phyloP scores from a whole-genome alignment of 148 eudicot species.

The Selenicereus undatus region DNA sequence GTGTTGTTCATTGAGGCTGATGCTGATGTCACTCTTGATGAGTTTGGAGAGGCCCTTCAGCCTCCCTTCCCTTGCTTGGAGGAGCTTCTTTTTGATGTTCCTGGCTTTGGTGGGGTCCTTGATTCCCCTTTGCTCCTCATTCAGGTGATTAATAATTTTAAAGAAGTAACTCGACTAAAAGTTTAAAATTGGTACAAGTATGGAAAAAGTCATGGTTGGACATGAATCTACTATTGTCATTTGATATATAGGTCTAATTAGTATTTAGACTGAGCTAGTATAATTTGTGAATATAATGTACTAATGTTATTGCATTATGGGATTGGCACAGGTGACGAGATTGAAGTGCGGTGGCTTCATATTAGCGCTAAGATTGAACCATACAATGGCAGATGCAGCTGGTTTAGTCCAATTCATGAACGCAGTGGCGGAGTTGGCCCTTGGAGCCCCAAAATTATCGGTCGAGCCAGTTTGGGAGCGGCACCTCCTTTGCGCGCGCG shows the following conservation, averaged over 20 bases:
- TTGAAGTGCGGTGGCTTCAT: conserved; percentile 34
- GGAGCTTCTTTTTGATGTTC: conserved; percentile 25
- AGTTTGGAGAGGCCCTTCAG: conserved; percentile 25
- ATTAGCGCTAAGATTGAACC: conserved; percentile 28
- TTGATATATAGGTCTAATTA: too few relatives aligned
- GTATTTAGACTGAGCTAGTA: neutral
- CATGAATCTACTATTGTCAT: too few relatives aligned
- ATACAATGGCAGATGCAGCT: conserved; percentile 31
- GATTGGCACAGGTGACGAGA: conserved; percentile 21
- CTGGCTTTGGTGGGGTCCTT: conserved; percentile 20
- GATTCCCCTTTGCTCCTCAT: conserved; percentile 25
- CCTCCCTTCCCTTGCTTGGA: conserved; percentile 32
- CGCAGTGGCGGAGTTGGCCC: conserved; percentile 36
- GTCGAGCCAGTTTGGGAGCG: conserved; percentile 38
- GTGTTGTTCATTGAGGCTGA: conserved; percentile 27
- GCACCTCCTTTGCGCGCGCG: conserved; percentile 29
- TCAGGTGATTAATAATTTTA: conserved; percentile 19
- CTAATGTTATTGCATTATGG: neutral
- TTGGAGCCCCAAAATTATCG: conserved; percentile 20
- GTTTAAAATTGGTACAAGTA: too few relatives aligned
- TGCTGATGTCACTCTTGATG: conserved; percentile 24
- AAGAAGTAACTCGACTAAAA: too few relatives aligned
- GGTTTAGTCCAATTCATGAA: conserved; percentile 36
- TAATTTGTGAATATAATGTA: too few relatives aligned
- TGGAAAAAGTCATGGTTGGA: too few relatives aligned